Evolutionary conservation across 257 asterid genomes (phyloP).

Genomic region (Solanum bulbocastanum): DNA sequence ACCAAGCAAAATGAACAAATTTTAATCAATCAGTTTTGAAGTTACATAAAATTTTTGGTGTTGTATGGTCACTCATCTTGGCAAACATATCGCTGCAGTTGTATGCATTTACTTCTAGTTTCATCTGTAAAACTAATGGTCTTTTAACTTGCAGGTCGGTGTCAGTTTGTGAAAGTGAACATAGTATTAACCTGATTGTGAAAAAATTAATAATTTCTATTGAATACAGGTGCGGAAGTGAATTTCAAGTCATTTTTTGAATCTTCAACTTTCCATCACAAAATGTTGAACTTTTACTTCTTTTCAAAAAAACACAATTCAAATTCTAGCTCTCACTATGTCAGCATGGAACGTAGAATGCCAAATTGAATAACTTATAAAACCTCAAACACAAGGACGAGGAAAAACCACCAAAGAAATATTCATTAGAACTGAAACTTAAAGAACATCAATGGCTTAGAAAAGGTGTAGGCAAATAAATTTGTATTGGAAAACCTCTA

Average conservation of each 20-base stretch:
- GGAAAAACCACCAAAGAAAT: background rate
- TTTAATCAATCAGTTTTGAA: background rate
- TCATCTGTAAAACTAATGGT: background rate
- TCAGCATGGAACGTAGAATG: background rate
- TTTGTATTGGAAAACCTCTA: background rate
- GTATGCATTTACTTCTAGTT: background rate
- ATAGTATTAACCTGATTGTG: background rate
- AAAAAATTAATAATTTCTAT: background rate
- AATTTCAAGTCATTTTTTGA: background rate
- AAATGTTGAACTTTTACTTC: background rate
- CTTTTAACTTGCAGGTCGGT: background rate
- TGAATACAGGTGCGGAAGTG: background rate
- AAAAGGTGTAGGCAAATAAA: background rate
- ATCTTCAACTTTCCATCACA: background rate
- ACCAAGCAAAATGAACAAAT: background rate
- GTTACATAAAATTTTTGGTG: background rate
- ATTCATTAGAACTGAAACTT: too few relatives aligned
- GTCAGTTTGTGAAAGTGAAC: background rate
- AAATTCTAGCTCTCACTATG: too few relatives aligned
- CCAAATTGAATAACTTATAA: background rate
- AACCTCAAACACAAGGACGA: background rate
- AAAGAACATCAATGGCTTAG: background rate
- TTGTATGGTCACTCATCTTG: background rate
- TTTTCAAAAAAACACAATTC: background rate
- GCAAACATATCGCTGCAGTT: background rate